Conservation (phyloP, 257 asterid genomes). For the Petrea volubilis region DNA sequence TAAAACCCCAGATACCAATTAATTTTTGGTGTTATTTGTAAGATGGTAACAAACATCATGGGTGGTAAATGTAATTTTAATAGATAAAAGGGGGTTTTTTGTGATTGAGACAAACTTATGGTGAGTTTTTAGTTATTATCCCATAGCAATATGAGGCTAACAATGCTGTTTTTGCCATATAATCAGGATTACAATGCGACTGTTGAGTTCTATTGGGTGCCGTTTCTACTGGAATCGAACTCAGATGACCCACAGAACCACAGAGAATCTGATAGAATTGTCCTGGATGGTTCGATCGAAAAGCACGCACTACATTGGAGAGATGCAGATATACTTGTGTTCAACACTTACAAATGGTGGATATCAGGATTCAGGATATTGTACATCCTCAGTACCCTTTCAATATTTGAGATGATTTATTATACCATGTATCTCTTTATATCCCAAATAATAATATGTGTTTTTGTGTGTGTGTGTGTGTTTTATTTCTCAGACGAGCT, state of each 20-base stretch:
- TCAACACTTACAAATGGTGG: constrained; percentile 94
- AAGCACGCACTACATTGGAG: constrained; percentile 75
- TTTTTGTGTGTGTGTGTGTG: neutral
- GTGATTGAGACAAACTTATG: too few species aligned
- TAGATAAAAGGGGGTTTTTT: too few species aligned
- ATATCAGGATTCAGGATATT: constrained; percentile 56
- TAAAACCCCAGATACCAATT: too few species aligned
- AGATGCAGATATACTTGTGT: constrained; percentile 69
- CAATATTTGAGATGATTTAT: neutral
- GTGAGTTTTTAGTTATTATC: too few species aligned
- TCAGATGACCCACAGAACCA: constrained; percentile 70
- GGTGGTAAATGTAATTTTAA: too few species aligned
- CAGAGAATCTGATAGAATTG: constrained; percentile 49
- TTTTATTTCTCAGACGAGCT: constrained; percentile 41
- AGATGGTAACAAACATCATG: too few species aligned
- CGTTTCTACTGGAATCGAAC: constrained; percentile 80
- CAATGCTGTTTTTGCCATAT: neutral
- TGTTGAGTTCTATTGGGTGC: constrained; percentile 88
- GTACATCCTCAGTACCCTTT: constrained; percentile 26
- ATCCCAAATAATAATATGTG: neutral
- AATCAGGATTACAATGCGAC: constrained; percentile 74
- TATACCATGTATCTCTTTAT: neutral
- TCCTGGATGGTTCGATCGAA: constrained; percentile 60
- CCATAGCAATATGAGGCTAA: neutral
- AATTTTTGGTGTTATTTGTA: too few species aligned